Base-by-base conservation (phyloP, 2,329 filamentous ascomycete species). In the Gnomoniopsis sp. region DNA sequence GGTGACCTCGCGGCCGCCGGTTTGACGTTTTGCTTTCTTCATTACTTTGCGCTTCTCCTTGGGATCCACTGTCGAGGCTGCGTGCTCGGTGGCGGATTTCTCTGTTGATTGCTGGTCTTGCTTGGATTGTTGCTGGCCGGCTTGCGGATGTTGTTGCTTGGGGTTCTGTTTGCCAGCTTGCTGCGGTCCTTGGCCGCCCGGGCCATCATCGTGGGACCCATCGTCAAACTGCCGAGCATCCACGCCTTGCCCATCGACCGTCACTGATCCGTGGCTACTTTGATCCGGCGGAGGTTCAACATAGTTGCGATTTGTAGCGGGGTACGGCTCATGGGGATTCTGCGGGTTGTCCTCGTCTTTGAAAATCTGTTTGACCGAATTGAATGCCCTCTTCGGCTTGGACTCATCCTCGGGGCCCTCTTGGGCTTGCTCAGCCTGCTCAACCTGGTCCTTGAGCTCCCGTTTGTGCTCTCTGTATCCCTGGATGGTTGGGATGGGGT, bases 1-100 rank as follows among this genome's bases (percentile, higher is more conserved):
- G 1, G 87, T 90, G 49, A 90, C 88, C 67, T 88, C 79, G 60
- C 80, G 75, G n/a, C 79, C 77, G n/a, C 74, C 77, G 47, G 75
- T 74, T 52, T 78, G 75, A 49, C 72, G 69, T 52, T 74, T 75
- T 12, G 65, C 70, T 58, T 76, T 77, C 65, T 81, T 79, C 67
- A 79, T 76, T 8, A 74, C 71, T 58, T 80, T 81, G 23, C 78
- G 75, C 66, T 79, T 77, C 59, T 78, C 70, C 63, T 73, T 79
- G 2, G 77, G 74, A 53, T 80, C 75, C 33, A 74, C 63, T 1
- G 73, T 64, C n/a, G 69, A 67, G 2, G 71, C 74, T 10, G 71
- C 74, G 2, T 66, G 60, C 55, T 76, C 73, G 1, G 74, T 74
- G 14, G 70, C 72, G 1, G 73, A 68, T 49, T 67, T 67, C 11